Percentiles rank a stretch among this genome's conserved stretches.
Evolutionary conservation across 1,284 basidiomycete species (phyloP).

Genomic region (Moesziomyces parantarcticus): DNA sequence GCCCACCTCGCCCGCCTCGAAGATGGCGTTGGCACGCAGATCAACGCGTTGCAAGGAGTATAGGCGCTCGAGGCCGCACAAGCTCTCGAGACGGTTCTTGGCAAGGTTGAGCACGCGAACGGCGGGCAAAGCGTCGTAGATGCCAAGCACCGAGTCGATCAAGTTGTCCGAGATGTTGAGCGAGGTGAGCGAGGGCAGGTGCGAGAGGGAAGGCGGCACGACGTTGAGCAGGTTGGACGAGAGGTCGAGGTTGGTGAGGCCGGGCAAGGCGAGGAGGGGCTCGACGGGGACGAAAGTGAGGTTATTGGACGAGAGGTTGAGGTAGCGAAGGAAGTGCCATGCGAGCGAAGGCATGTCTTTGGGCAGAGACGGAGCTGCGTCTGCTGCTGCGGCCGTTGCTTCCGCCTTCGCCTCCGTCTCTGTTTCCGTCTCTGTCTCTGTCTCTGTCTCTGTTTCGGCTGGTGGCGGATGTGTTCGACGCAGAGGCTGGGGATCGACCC

Average conservation of each 20-base stretch:
- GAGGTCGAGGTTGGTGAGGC: constrained; percentile 68
- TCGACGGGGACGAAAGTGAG: constrained; percentile 81
- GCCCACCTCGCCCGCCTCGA: constrained; percentile 86
- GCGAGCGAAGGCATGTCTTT: constrained; percentile 74
- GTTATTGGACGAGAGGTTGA: constrained; percentile 83
- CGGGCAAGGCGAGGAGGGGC: constrained; percentile 71
- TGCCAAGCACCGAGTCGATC: constrained; percentile 92
- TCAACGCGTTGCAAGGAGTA: constrained; percentile 84
- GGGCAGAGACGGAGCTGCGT: constrained; percentile 71
- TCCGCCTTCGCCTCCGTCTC: neutral
- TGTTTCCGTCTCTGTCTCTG: neutral
- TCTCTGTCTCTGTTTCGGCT: neutral
- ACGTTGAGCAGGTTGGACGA: constrained; percentile 69
- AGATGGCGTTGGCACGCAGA: constrained; percentile 82
- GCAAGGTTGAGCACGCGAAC: constrained; percentile 60
- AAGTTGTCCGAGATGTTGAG: constrained; percentile 94
- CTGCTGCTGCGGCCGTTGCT: constrained; percentile 40
- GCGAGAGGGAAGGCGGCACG: constrained; percentile 77
- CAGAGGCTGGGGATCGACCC: constrained; percentile 11
- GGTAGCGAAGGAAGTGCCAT: constrained; percentile 81
- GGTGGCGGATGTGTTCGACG: constrained; percentile 4
- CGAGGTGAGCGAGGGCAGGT: constrained; percentile 80
- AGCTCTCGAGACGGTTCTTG: constrained; percentile 85
- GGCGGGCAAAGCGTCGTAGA: constrained; percentile 49
- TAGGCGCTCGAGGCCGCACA: constrained; percentile 91